phyloP scores from a whole-genome alignment of 1,284 basidiomycete genomes.

The Cryptococcus maquisensis region DNA sequence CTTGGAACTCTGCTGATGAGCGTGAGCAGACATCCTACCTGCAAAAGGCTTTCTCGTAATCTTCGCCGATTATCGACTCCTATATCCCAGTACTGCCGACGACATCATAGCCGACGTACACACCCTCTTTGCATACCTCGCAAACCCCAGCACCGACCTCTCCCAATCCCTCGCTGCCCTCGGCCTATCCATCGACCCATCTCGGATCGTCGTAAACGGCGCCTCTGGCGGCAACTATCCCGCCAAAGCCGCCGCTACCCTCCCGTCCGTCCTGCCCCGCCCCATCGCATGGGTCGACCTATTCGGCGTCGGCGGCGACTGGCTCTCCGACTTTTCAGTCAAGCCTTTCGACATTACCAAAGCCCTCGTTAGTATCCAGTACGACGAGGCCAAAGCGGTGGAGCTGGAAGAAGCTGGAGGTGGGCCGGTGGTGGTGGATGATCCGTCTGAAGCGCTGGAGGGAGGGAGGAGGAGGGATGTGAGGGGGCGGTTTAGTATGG shows the following conservation, averaged over 20 bases:
- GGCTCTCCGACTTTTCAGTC: conserved; percentile 5
- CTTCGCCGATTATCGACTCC: conserved; percentile 10
- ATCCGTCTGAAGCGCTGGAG: neutral
- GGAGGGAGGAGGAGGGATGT: neutral
- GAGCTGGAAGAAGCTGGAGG: neutral
- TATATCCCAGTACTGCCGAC: conserved; percentile 3
- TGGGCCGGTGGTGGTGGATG: conserved; percentile 3
- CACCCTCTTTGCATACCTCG: conserved; percentile 9
- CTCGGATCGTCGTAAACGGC: conserved; percentile 4
- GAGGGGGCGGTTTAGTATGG: neutral
- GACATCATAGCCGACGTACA: conserved; percentile 10
- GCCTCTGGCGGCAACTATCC: conserved; percentile 11
- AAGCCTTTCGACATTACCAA: neutral
- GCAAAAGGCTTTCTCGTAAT: conserved; percentile 2
- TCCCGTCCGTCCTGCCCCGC: neutral
- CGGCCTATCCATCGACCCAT: neutral
- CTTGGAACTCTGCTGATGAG: neutral
- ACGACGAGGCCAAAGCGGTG: neutral
- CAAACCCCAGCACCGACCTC: conserved; percentile 1
- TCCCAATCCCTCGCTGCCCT: neutral
- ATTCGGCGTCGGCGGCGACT: conserved; percentile 6
- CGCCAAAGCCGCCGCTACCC: conserved; percentile 5
- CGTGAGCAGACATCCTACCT: too few species aligned
- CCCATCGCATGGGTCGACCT: conserved; percentile 5
- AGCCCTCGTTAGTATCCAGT: neutral